phyloP scores from a whole-genome alignment of 768 basidiomycete species.

The Astraeus odoratus region DNA sequence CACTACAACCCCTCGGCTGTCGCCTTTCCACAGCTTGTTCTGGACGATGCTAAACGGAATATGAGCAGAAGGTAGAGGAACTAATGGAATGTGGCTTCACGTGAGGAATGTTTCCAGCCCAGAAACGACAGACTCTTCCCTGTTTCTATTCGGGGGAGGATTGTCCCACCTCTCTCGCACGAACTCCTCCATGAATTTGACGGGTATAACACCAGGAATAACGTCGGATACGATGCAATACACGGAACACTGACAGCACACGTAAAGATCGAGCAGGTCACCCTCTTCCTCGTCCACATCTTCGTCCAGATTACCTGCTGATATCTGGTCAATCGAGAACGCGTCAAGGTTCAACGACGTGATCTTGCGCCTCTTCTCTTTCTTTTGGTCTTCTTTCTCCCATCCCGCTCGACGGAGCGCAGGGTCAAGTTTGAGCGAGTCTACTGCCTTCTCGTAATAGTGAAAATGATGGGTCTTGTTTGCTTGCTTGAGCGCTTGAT shows the following conservation, averaged over 20 bases:
- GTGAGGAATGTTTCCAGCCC: conserved; percentile 61
- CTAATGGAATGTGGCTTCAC: conserved; percentile 35
- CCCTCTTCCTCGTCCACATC: conserved; percentile 37
- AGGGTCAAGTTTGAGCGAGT: conserved; percentile 59
- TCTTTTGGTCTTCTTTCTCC: conserved; percentile 44
- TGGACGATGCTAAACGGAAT: conserved; percentile 52
- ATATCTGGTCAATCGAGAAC: conserved; percentile 14
- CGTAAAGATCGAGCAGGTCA: conserved; percentile 65
- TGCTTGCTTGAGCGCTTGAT: conserved; percentile 35
- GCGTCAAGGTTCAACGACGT: conserved; percentile 32
- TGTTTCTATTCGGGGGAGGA: conserved; percentile 49
- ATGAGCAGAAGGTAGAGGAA: neutral
- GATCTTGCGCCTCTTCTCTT: conserved; percentile 49
- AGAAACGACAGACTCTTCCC: conserved; percentile 46
- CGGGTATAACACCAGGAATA: conserved; percentile 68
- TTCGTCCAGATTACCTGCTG: conserved; percentile 29
- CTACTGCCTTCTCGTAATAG: conserved; percentile 61
- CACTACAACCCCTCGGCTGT: conserved; percentile 51
- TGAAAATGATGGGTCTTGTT: conserved; percentile 83
- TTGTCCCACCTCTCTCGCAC: conserved; percentile 52
- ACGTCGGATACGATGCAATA: conserved; percentile 64
- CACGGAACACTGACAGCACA: conserved; percentile 80
- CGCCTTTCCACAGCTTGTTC: conserved; percentile 68
- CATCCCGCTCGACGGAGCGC: conserved; percentile 55
- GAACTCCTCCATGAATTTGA: conserved; percentile 56